Evolutionary conservation across 2,329 filamentous ascomycete species (phyloP).

Genomic region (Arthrinium puccinioides): DNA sequence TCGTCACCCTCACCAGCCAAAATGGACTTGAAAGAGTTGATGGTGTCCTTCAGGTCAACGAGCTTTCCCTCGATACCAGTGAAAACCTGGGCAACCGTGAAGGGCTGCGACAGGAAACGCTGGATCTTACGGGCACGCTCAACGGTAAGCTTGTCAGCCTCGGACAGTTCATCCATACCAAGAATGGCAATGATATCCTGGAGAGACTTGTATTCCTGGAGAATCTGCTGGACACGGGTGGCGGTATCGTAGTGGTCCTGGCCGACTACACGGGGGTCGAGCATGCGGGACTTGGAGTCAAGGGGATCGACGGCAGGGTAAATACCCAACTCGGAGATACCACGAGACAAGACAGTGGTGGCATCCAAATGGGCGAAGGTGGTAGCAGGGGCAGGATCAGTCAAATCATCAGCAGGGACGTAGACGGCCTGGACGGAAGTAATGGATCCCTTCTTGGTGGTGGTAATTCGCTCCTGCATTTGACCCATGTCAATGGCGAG

Average conservation of each 20-base stretch:
- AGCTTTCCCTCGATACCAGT: constrained; percentile 92
- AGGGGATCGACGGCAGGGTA: constrained; percentile 99
- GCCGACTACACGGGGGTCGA: constrained; percentile 97
- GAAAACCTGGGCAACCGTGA: constrained; percentile 81
- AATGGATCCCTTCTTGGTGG: constrained; percentile 98
- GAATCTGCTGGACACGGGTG: constrained; percentile 94
- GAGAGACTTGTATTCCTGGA: constrained; percentile 99
- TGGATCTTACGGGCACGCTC: constrained; percentile 99
- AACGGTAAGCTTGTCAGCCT: constrained; percentile 98
- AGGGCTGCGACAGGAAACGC: constrained; percentile 99
- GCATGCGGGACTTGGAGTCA: constrained; percentile 98
- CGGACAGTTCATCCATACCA: constrained; percentile 99
- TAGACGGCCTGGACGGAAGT: constrained; percentile 99
- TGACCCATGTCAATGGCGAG: constrained; percentile 97
- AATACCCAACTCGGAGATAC: constrained; percentile 99
- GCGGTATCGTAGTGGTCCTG: constrained; percentile 96
- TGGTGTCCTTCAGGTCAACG: constrained; percentile 98
- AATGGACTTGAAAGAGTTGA: constrained; percentile 94
- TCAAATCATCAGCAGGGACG: constrained; percentile 99
- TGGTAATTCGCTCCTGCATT: constrained; percentile 99
- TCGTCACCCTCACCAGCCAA: constrained; percentile 91
- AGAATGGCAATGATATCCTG: constrained; percentile 99
- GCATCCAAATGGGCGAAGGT: constrained; percentile 99
- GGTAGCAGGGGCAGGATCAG: constrained; percentile 97
- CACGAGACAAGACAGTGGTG: constrained; percentile 99